Percentiles rank a stretch among this genome's conserved stretches.
Evolutionary conservation across 208 protist species (phyloP).

Genomic region (Lotmaria passim): DNA sequence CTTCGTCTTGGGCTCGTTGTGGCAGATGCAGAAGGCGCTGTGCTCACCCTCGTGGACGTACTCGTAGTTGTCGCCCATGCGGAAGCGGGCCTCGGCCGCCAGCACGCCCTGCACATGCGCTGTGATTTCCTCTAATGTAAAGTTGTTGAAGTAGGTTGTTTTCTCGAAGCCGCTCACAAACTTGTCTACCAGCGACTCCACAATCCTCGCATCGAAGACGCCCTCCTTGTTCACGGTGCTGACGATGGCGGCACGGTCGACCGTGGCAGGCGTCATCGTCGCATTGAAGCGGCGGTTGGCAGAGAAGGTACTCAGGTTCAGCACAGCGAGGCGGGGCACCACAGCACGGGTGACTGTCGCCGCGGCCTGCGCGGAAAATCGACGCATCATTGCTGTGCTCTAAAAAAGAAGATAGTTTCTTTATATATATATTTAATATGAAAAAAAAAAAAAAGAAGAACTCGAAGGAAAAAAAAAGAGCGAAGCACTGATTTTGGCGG

Average conservation of each 20-base stretch:
- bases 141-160: constrained; percentile 55
- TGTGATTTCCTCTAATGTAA: constrained; percentile 52
- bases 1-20: constrained; percentile 47
- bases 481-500: neutral
- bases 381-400: constrained; percentile 40
- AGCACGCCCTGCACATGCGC: constrained; percentile 68
- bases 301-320: neutral
- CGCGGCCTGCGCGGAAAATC: constrained; percentile 26
- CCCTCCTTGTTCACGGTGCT: constrained; percentile 37
- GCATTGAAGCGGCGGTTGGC: neutral
- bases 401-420: neutral
- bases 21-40: constrained; percentile 79
- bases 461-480: constrained; percentile 14
- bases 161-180: constrained; percentile 53
- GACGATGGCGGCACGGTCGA: constrained; percentile 40
- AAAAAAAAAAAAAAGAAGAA: constrained; percentile 25
- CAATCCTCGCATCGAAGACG: constrained; percentile 51
- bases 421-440: too few species aligned
- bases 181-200: constrained; percentile 42
- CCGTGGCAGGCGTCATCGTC: neutral
- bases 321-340: neutral
- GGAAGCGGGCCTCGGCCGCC: constrained; percentile 56
- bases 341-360: neutral
- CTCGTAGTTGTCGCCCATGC: constrained; percentile 64
- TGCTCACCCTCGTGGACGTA: constrained; percentile 62